Evolutionary conservation across 2,329 filamentous ascomycete species (phyloP), one percentile per base, ranked within the genome.

Genomic region (Diaporthe vexans): DNA sequence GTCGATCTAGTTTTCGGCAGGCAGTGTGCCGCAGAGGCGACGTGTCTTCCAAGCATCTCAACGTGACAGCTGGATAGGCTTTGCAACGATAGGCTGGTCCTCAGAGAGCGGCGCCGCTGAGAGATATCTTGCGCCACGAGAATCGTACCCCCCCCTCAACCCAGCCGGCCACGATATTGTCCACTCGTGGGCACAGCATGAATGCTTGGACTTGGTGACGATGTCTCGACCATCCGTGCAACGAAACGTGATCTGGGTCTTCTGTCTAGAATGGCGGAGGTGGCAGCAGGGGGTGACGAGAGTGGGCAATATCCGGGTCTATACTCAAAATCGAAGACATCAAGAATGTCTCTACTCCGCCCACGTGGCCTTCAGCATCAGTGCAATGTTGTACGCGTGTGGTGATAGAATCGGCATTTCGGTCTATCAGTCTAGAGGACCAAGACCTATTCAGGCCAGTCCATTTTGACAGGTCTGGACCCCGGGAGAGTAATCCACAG

Each of bases 1-100:
- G 24, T 63, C 40, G 17, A 48, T 46, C 37, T n/a, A 15, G 26
- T 65, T 51, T 26, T 48, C 24, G 59, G 59, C 40, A 65, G 59
- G 59, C 40, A 46, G 24, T 29, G 40, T 65, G 29, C 29, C 5
- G 29, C 29, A 29, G 29, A 29, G 29, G 29, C 29, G 29, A 29
- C 3, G 29, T 29, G 29, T 29, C 29, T 5, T 29, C 29, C 29
- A 29, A 29, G 29, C 29, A 29, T 29, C 29, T 29, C 29, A 3
- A 29, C 5, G 29, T 29, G 29, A 29, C 29, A 29, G 29, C 29
- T 29, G 29, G 29, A 29, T 29, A 29, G 29, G 29, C 29, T 33
- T 6, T 33, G 29, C 29, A 29, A 29, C 29, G 29, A 29, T 43
- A 43, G 40, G 40, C 40, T 40, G 37, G 37, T 15, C 37, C 11